Conservation (phyloP, 495 filamentous ascomycete species). For the Hypoxylon subgilvum region DNA sequence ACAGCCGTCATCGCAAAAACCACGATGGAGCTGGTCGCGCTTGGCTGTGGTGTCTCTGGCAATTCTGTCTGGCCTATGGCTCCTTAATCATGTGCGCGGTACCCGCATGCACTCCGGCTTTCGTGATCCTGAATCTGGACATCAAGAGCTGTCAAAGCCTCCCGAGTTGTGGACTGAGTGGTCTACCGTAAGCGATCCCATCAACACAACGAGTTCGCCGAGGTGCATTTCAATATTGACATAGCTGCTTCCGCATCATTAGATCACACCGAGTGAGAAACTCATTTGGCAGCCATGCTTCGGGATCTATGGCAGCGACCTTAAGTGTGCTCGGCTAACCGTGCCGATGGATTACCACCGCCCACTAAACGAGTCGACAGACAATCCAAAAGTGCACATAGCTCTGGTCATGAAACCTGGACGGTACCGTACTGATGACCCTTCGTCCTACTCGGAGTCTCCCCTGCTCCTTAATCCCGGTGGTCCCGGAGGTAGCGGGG, state of each 20-base stretch:
- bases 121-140: neutral
- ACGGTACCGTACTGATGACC: slow-evolving; percentile 56
- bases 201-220: neutral
- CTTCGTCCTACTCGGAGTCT: slow-evolving; percentile 37
- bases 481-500: slow-evolving; percentile 60
- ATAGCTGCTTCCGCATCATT: slow-evolving; percentile 2
- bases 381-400: slow-evolving; percentile 53
- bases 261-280: slow-evolving; percentile 54
- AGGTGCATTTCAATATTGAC: slow-evolving; percentile 11
- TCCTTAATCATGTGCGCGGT: slow-evolving; percentile 11
- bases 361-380: slow-evolving; percentile 40
- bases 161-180: slow-evolving; percentile 38
- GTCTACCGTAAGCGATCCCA: slow-evolving; percentile 30
- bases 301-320: slow-evolving; percentile 28
- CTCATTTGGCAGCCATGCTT: slow-evolving; percentile 52
- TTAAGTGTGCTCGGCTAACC: slow-evolving; percentile 62
- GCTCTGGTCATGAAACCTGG: slow-evolving; percentile 60
- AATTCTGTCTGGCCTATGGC: slow-evolving; percentile 7
- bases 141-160: neutral
- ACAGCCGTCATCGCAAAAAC: neutral
- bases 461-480: slow-evolving; percentile 45
- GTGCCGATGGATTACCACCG: slow-evolving; percentile 64
- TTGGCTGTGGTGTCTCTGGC: slow-evolving; percentile 2
- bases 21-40: slow-evolving; percentile 14
- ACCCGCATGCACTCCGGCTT: slow-evolving; percentile 2